phyloP scores from a whole-genome alignment of 176 grass and related monocot species.

The Poa annua region DNA sequence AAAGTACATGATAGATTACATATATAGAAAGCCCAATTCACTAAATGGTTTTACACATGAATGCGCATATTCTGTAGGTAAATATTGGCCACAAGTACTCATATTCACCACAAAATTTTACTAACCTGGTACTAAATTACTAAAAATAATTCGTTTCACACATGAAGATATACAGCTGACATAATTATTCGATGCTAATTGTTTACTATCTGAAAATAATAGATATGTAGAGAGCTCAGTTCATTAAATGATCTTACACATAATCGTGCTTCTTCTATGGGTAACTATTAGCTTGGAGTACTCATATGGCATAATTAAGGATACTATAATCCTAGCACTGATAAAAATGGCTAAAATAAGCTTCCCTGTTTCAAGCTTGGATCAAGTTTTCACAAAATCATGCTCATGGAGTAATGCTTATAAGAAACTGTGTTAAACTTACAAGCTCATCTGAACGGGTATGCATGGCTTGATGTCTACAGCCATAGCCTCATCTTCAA shows the following conservation, averaged over 20 bases:
- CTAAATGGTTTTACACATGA: not conserved
- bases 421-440: conserved; percentile 1
- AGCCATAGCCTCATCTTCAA: too few relatives aligned
- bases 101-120: not conserved
- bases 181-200: too few relatives aligned
- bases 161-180: too few relatives aligned
- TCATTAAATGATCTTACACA: too few relatives aligned
- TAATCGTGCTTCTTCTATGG: too few relatives aligned
- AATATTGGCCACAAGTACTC: not conserved
- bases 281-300: too few relatives aligned
- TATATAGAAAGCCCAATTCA: not conserved
- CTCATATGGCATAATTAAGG: too few relatives aligned
- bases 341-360: not conserved
- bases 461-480: conserved; percentile 38
- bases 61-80: not conserved
- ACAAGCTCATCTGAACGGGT: conserved; percentile 50
- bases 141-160: too few relatives aligned
- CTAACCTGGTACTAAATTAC: too few relatives aligned
- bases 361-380: not conserved
- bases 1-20: not conserved
- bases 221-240: too few relatives aligned
- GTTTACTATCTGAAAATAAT: too few relatives aligned
- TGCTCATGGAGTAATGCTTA: not conserved
- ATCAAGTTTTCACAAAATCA: not conserved
- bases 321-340: too few relatives aligned